Conservation (phyloP, 305 asterid genomes). For the Rubia peregrina region DNA sequence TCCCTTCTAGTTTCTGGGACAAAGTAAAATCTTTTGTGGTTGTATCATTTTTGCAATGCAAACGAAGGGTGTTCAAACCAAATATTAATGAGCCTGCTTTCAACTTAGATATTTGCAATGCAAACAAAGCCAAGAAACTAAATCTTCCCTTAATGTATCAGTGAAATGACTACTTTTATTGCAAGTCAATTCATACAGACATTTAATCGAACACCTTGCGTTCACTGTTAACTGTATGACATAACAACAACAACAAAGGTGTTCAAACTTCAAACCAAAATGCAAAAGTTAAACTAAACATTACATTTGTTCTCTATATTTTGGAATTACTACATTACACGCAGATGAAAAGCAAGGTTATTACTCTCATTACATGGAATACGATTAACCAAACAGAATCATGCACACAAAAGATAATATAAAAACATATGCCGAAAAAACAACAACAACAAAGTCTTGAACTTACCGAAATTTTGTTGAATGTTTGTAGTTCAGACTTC, state of each 20-base stretch:
- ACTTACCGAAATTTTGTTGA: no score
- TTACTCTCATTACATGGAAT: constrained; percentile 1
- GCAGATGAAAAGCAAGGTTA: neutral
- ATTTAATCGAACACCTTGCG: neutral
- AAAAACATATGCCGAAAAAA: no score
- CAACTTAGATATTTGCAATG: neutral
- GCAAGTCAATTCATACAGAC: constrained; percentile 2
- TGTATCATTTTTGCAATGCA: no score
- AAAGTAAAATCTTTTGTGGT: no score
- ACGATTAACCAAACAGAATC: constrained; percentile 1
- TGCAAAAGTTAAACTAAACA: neutral
- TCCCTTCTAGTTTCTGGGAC: no score
- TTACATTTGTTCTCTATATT: neutral
- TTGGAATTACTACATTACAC: neutral
- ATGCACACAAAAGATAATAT: no score
- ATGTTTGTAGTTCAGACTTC: no score
- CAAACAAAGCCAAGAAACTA: neutral
- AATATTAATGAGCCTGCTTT: neutral
- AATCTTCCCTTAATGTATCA: neutral
- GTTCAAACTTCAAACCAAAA: neutral
- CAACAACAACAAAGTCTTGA: no score
- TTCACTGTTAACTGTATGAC: neutral
- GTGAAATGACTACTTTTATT: neutral
- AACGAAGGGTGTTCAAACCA: no score
- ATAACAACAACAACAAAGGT: neutral